Evolutionary conservation across 2,329 filamentous ascomycete genomes (phyloP).

Genomic region (Scedosporium minutisporum): DNA sequence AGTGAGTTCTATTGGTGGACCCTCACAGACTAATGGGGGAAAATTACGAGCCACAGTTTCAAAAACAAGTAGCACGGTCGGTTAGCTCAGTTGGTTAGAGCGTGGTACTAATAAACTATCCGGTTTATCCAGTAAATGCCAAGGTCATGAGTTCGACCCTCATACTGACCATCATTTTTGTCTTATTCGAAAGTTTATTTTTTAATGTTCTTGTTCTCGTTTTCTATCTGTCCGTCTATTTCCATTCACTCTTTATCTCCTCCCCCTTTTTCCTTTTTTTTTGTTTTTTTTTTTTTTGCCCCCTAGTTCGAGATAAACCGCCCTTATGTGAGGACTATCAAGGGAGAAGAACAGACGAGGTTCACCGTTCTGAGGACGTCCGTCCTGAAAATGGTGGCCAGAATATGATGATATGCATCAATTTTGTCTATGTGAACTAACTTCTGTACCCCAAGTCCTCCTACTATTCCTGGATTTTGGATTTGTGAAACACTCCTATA

Average conservation of each 20-base stretch:
- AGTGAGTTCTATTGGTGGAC: background rate
- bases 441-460: background rate
- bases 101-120: constrained; percentile 3
- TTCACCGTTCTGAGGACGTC: too few species aligned
- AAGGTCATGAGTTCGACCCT: constrained; percentile 4
- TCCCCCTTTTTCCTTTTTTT: too few species aligned
- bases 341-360: too few species aligned
- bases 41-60: background rate
- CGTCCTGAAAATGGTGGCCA: too few species aligned
- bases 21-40: background rate
- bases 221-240: background rate
- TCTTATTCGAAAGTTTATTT: constrained; percentile 4
- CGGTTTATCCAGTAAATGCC: constrained; percentile 5
- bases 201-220: background rate
- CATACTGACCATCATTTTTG: background rate
- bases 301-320: too few species aligned
- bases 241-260: too few species aligned
- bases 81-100: constrained; percentile 2
- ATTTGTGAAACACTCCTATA: constrained; percentile 34
- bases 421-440: background rate
- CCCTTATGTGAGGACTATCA: too few species aligned
- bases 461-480: constrained; percentile 29
- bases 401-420: background rate
- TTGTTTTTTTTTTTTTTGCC: too few species aligned
- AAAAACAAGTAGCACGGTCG: background rate